Percentiles rank a stretch among this genome's conserved stretches.
phyloP scores from a whole-genome alignment of 495 filamentous ascomycete species.

The Xylaria cubensis region DNA sequence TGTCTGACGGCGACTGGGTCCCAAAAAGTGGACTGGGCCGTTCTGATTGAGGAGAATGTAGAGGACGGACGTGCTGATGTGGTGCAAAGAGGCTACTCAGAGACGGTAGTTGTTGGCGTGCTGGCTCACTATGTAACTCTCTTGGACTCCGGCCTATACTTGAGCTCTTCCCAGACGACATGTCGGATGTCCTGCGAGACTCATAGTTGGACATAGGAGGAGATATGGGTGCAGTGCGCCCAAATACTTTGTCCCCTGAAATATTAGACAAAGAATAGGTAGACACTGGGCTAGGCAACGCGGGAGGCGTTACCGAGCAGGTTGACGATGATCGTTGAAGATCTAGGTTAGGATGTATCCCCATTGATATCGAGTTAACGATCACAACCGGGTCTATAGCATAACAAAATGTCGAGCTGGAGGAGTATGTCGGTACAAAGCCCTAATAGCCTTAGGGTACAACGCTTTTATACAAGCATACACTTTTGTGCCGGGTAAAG shows the following conservation, averaged over 20 bases:
- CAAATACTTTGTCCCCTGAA: constrained; percentile 49
- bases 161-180: constrained; percentile 46
- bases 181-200: constrained; percentile 49
- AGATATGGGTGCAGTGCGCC: constrained; percentile 41
- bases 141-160: constrained; percentile 44
- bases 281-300: constrained; percentile 51
- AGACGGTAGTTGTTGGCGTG: constrained; percentile 58
- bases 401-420: constrained; percentile 30
- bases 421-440: constrained; percentile 8
- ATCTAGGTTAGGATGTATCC: constrained; percentile 53
- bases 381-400: constrained; percentile 31
- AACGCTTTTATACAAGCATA: constrained; percentile 31
- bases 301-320: constrained; percentile 53
- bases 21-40: constrained; percentile 43
- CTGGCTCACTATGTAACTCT: constrained; percentile 38
- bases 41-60: constrained; percentile 54
- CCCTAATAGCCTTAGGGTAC: background rate
- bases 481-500: constrained; percentile 36
- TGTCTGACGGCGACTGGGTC: constrained; percentile 54
- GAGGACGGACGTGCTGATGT: constrained; percentile 45
- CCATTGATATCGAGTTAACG: constrained; percentile 52
- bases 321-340: constrained; percentile 50
- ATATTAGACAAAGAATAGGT: constrained; percentile 46
- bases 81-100: constrained; percentile 61
- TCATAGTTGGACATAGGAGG: constrained; percentile 63